Conservation (phyloP, 257 asterid species). For the Primulina huaijiensis region DNA sequence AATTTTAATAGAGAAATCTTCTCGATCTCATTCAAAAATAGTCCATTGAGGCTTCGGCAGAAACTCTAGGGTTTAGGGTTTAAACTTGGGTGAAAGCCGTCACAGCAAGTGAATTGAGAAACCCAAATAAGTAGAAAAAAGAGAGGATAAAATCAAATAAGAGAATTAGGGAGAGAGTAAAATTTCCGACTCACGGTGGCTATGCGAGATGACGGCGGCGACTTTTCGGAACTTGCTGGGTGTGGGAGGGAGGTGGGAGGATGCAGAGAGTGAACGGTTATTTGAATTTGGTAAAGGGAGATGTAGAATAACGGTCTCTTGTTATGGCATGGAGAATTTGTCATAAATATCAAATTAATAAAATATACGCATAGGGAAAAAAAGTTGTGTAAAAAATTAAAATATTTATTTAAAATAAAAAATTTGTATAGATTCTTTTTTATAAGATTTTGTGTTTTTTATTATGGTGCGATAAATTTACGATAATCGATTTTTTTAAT, state of each 20-base stretch:
- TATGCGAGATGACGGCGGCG: constrained; percentile 3
- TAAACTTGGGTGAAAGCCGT: neutral
- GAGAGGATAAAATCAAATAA: neutral
- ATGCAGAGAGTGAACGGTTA: constrained; percentile 19
- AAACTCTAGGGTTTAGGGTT: constrained; percentile 23
- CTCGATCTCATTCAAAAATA: neutral
- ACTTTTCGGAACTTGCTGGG: constrained; percentile 8
- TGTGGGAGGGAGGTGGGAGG: neutral
- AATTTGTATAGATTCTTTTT: too few species aligned
- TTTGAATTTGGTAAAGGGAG: constrained; percentile 4
- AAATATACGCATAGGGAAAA: too few species aligned
- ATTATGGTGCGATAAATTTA: too few species aligned
- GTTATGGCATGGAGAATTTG: too few species aligned
- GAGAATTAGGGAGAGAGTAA: neutral
- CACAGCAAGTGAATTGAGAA: neutral
- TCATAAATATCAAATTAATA: too few species aligned
- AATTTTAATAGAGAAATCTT: too few species aligned
- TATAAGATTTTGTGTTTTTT: too few species aligned
- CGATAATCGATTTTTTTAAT: too few species aligned
- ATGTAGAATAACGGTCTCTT: constrained; percentile 26
- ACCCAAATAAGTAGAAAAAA: neutral
- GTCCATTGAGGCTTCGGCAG: neutral
- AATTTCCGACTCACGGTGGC: constrained; percentile 17
- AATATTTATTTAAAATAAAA: too few species aligned
- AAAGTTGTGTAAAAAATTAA: too few species aligned